Evolutionary conservation across 495 filamentous ascomycete species (phyloP).

Genomic region (Penicillium paradoxum): DNA sequence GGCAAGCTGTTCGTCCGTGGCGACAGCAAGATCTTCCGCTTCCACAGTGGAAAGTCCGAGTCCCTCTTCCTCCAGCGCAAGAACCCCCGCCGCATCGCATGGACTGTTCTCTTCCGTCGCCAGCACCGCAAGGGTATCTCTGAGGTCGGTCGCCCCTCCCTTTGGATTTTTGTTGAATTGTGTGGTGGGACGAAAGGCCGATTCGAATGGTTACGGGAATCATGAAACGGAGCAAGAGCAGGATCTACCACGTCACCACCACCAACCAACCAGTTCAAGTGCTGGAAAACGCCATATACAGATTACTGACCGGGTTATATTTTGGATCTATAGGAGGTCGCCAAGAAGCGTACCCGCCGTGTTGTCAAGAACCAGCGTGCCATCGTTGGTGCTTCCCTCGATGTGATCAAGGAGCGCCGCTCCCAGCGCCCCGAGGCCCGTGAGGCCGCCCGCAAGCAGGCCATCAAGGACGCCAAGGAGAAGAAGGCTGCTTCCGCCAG

Average conservation of each 20-base stretch:
- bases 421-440: slow-evolving; percentile 89
- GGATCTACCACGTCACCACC: slow-evolving; percentile 4
- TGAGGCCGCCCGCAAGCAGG: slow-evolving; percentile 79
- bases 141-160: slow-evolving; percentile 69
- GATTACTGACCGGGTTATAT: slow-evolving; percentile 39
- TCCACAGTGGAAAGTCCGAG: slow-evolving; percentile 99
- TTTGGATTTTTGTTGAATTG: slow-evolving; percentile 19
- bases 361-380: slow-evolving; percentile 98
- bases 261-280: neutral
- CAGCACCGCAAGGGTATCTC: slow-evolving; percentile 99
- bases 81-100: slow-evolving; percentile 98
- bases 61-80: slow-evolving; percentile 99
- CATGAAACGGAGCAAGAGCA: slow-evolving; percentile 18
- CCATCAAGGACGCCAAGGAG: slow-evolving; percentile 95
- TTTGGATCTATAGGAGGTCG: slow-evolving; percentile 71
- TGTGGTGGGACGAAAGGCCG: slow-evolving; percentile 11
- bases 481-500: slow-evolving; percentile 83
- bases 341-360: slow-evolving; percentile 98
- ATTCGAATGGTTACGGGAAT: slow-evolving; percentile 1
- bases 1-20: slow-evolving; percentile 98
- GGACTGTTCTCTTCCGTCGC: slow-evolving; percentile 95
- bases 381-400: slow-evolving; percentile 97
- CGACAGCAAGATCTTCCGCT: slow-evolving; percentile 99
- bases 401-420: slow-evolving; percentile 99
- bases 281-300: slow-evolving; percentile 6